Base-by-base conservation (phyloP, 2,329 filamentous ascomycete genomes). In the Epichloe baconii region DNA sequence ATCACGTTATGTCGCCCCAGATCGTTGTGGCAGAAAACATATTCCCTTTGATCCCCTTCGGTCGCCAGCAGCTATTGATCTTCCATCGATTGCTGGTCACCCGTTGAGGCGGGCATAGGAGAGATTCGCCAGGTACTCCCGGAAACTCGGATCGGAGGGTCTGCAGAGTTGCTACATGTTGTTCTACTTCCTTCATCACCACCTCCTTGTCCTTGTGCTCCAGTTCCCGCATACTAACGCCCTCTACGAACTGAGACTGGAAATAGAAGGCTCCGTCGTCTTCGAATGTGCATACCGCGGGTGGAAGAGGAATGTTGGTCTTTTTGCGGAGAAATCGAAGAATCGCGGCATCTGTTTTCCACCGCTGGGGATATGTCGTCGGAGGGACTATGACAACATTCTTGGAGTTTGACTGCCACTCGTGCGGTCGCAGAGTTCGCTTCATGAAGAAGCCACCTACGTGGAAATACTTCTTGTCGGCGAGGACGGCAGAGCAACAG, bases 1-100 rank as follows among this genome's bases (percentile, higher is more conserved):
- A 55, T 52, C 8, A 56, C 43, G n/a, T 56, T 55, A 6, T 55
- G 50, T 36, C 55, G 51, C 15, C 42, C 49, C 7, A 56, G 48
- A 17, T 51, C 45, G 19, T 55, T 54, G n/a, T 52, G 55, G 42
- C 52, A 55, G 23, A 56, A 55, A 4, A 56, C 54, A 42, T 49
- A 15, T 56, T 52, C 41, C 42, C 31, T n/a, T 11, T 35, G 17
- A 8, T 19, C 35, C 12, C 47, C 36, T 48, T 53, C 38, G 46
- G 44, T n/a, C 35, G 21, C 53, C 51, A 53, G 38, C 52, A 55
- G 44, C 54, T 55, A 35, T 55, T 47, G 8, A 26, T 17, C 40
- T 53, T 55, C 54, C 54, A 54, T 10, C 26, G 19, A 26, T 23
- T n/a, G 17, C 36, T 47, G n/a, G 21, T 38, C 7, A 55, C 50